Percentiles rank a stretch among this genome's conserved stretches.
Evolutionary conservation across 176 grass and related monocot genomes (phyloP).

Genomic region (Oryza officinalis): DNA sequence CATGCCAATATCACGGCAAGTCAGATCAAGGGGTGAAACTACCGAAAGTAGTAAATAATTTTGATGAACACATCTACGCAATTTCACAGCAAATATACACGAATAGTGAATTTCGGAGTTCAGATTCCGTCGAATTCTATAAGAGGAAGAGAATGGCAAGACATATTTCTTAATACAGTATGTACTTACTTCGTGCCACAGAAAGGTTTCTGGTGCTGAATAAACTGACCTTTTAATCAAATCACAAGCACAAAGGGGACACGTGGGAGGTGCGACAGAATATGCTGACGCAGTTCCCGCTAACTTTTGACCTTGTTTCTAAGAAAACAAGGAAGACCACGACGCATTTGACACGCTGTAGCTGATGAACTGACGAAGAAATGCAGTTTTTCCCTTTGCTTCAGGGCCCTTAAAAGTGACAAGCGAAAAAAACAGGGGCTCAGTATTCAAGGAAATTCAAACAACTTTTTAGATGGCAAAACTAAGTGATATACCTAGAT

Average conservation of each 20-base stretch:
- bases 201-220: neutral
- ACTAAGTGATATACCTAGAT: neutral
- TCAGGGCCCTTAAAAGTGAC: no score
- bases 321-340: neutral
- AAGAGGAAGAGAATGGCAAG: neutral
- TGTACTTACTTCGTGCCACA: neutral
- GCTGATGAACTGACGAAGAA: neutral
- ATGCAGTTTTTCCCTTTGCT: neutral
- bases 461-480: neutral
- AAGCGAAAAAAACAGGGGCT: neutral
- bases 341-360: no score
- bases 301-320: neutral
- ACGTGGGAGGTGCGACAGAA: neutral
- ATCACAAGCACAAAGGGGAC: neutral
- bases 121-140: neutral
- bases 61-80: neutral
- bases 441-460: neutral
- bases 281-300: no score
- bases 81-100: neutral
- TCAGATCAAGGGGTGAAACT: no score
- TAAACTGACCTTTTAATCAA: neutral
- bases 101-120: neutral
- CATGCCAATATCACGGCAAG: no score
- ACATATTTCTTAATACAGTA: neutral
- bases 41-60: neutral